Base-by-base conservation (phyloP, 2,329 filamentous ascomycete species). In the Fusarium musae region DNA sequence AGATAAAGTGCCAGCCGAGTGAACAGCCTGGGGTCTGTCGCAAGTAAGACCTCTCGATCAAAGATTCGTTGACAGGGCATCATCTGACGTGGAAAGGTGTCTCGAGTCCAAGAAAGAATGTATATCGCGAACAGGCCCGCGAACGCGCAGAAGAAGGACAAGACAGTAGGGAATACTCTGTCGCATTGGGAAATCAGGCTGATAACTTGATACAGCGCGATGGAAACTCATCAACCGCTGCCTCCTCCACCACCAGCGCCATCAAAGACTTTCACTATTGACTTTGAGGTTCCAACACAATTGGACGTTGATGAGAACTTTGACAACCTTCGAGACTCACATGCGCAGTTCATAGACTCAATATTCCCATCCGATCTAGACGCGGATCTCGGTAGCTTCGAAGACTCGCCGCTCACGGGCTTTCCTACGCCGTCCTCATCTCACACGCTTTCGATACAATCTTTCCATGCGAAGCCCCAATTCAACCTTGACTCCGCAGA, bases 401-500 rank as follows among this genome's bases (percentile, higher is more conserved):
- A 77, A 8, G 73, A 79, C 9, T 73, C 79, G 2, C 60, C 74
- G 5, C 60, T 63, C 21, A 74, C 72, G 2, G 69, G 69, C 40
- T 62, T 78, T 16, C 77, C 79, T 8, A 80, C 80, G 4, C 75
- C 81, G 4, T 61, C 78, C 2, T 75, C 77, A 5, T 78, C 82
- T 10, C 63, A 76, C 64, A 77, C 80, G 36, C 77, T 81, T 64
- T 78, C 81, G 5, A 79, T 85, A 39, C 80, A 82, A 28, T 82
- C 79, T 37, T 74, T 87, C 9, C 82, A 84, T 16, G 82, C 86
- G 21, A 86, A 85, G 61, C 87, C 87, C 0, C 85, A 85, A 74
- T 89, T 89, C 79, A 89, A 89, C 78, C 82, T 88, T 10, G 84
- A 86, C 59, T 88, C 86, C n/a, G 87, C 87, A 9, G 79, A 83